Base-by-base conservation (phyloP, 192 early-diverging fungal genomes). In the Coemansia sp. region DNA sequence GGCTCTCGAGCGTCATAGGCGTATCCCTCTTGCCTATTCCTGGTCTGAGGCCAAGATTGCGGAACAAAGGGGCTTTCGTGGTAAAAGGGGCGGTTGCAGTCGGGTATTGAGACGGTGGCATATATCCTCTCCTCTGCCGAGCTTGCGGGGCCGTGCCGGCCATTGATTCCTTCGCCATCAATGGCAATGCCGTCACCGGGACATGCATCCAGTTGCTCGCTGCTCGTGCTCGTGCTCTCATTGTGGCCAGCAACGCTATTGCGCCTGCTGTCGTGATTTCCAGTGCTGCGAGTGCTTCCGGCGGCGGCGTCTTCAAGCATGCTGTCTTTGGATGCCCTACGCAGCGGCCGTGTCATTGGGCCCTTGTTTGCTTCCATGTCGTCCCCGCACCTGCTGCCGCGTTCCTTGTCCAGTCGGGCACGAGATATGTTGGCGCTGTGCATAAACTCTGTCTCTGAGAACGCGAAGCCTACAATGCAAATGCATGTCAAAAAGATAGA, bases 391-490 rank as follows among this genome's bases (percentile, higher is more conserved):
- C 47, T 39, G 49, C 68, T 43, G 60, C 42, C 47, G 41, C 64
- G 53, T 40, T 37, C 59, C 49, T 51, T 31, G 56, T 64, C 68
- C 29, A 66, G 69, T 38, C 56, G 70, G 22, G 65, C 37, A 12
- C 79, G 79, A 15, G 62, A 61, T n/a, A 70, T 68, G 49, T 73
- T 72, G 64, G 79, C 73, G 11, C 53, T 47, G 4, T 60, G 49
- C 40, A 82, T 19, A 64, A 82, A 75, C 37, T 76, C 66, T 19
- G 51, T 31, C 58, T 82, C 79, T n/a, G 69, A 73, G 45, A 76
- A 76, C 43, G 79, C 79, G 11, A 62, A 61, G 19, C 73, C 79
- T 82, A 82, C 47, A 46, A 15, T 27, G 22, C 11, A 25, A 29
- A 67, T 61, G 60, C 65, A 47, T 54, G 51, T 54, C 51, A 54